A percentile compares a stretch with the other conserved stretches of the same genome.
phyloP scores from a whole-genome alignment of 1,284 basidiomycete genomes.

The Leucoagaricus sp. region DNA sequence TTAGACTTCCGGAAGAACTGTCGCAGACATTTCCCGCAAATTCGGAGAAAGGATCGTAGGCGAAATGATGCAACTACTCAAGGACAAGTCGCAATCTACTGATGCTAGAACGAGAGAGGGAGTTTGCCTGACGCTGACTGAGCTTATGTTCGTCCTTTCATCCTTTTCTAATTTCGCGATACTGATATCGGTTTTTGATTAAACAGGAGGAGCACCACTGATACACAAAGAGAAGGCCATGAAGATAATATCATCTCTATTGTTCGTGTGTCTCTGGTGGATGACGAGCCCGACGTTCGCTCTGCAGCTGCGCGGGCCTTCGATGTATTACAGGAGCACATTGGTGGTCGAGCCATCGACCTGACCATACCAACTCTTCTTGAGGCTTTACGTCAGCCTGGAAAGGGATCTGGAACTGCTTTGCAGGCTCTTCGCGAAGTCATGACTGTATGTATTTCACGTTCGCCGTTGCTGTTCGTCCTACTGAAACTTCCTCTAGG shows the following conservation, averaged over 20 bases:
- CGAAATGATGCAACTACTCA: constrained; percentile 82
- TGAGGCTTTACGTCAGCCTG: constrained; percentile 90
- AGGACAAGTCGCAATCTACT: constrained; percentile 66
- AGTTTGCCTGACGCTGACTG: constrained; percentile 85
- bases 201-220: constrained; percentile 79
- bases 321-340: constrained; percentile 88
- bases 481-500: constrained; percentile 43
- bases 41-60: constrained; percentile 92
- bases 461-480: neutral
- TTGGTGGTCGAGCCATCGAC: constrained; percentile 92
- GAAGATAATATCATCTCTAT: constrained; percentile 90
- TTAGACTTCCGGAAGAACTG: constrained; percentile 84
- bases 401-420: constrained; percentile 92
- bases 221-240: constrained; percentile 86
- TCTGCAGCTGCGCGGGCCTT: constrained; percentile 93
- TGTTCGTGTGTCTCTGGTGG: constrained; percentile 86
- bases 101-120: constrained; percentile 84
- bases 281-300: constrained; percentile 86
- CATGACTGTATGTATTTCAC: constrained; percentile 79
- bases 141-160: constrained; percentile 71
- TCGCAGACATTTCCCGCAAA: constrained; percentile 91
- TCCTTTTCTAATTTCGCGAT: neutral
- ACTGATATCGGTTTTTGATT: constrained; percentile 11
- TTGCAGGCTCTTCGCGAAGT: constrained; percentile 92
- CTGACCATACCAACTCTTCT: constrained; percentile 95